Conservation (phyloP, 2,329 filamentous ascomycete genomes). For the Nothophaeocryptopus gaeumannii region DNA sequence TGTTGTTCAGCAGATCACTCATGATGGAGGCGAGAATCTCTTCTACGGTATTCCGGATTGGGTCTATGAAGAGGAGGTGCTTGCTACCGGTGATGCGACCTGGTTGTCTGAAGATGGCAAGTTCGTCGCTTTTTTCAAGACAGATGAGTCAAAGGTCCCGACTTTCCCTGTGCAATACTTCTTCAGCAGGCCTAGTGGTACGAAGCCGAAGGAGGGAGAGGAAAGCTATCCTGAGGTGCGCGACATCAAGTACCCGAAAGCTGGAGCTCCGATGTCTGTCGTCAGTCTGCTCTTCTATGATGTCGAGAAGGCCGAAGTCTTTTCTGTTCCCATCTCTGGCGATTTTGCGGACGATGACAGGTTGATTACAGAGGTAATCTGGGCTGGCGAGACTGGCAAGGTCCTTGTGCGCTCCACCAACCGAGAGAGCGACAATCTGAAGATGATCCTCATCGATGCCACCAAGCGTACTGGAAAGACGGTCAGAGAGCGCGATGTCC, state of each 20-base stretch:
- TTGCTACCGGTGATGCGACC: constrained; percentile 73
- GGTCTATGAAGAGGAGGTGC: constrained; percentile 91
- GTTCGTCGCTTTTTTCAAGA: constrained; percentile 86
- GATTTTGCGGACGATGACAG: constrained; percentile 79
- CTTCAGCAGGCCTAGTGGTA: constrained; percentile 77
- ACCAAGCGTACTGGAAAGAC: constrained; percentile 68
- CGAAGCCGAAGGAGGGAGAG: constrained; percentile 63
- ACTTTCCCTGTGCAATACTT: constrained; percentile 95
- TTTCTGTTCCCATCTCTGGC: constrained; percentile 72
- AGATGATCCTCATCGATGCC: constrained; percentile 82
- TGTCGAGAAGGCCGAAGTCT: constrained; percentile 70
- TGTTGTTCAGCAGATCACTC: constrained; percentile 70
- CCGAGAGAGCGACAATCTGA: constrained; percentile 86
- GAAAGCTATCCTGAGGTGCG: constrained; percentile 88
- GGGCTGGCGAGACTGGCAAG: constrained; percentile 72
- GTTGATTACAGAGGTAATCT: constrained; percentile 88
- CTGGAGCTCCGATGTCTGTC: constrained; percentile 86
- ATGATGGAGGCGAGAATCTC: constrained; percentile 79
- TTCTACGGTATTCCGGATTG: constrained; percentile 98
- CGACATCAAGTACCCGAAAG: constrained; percentile 95
- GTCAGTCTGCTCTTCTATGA: constrained; percentile 90
- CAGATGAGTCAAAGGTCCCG: constrained; percentile 87
- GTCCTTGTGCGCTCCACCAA: constrained; percentile 91
- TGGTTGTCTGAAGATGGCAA: constrained; percentile 95
- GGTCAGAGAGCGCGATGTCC: constrained; percentile 75